A percentile compares a stretch with the other conserved stretches of the same genome.
Evolutionary conservation across 441 rosid genomes (phyloP).

Genomic region (Euphorbia corollata): DNA sequence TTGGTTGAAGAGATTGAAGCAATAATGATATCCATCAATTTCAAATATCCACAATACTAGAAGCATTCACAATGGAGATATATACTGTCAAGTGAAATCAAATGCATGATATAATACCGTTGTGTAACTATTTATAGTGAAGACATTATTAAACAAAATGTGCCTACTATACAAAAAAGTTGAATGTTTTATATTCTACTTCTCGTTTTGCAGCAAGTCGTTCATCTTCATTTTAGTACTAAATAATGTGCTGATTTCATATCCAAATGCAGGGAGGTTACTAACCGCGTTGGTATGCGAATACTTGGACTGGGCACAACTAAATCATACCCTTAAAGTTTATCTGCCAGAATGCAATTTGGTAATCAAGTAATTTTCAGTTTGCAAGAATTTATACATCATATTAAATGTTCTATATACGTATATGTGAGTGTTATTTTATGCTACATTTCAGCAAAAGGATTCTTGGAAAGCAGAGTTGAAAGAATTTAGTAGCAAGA

Average conservation of each 20-base stretch:
- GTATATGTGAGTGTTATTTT: constrained; percentile 12
- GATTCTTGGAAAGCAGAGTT: constrained; percentile 85
- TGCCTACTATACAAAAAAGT: background rate
- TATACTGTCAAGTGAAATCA: background rate
- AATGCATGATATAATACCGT: background rate
- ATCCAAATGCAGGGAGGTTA: constrained; percentile 68
- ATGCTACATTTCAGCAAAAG: constrained; percentile 50
- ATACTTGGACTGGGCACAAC: constrained; percentile 93
- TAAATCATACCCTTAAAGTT: constrained; percentile 77
- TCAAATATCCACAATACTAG: background rate
- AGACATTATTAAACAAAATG: no score
- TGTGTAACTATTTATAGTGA: background rate
- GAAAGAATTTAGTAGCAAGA: constrained; percentile 73
- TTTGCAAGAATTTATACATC: constrained; percentile 1
- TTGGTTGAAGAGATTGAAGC: background rate
- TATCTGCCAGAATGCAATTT: constrained; percentile 92
- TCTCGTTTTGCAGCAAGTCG: background rate
- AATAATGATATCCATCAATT: background rate
- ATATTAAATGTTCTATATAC: background rate
- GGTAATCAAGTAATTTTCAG: constrained; percentile 59
- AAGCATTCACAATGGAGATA: background rate
- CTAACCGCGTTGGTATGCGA: constrained; percentile 77
- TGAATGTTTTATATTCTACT: background rate
- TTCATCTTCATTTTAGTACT: constrained; percentile 6
- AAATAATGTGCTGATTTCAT: constrained; percentile 4